phyloP scores from a whole-genome alignment of 2,329 filamentous ascomycete genomes.

The Calonectria naviculata region DNA sequence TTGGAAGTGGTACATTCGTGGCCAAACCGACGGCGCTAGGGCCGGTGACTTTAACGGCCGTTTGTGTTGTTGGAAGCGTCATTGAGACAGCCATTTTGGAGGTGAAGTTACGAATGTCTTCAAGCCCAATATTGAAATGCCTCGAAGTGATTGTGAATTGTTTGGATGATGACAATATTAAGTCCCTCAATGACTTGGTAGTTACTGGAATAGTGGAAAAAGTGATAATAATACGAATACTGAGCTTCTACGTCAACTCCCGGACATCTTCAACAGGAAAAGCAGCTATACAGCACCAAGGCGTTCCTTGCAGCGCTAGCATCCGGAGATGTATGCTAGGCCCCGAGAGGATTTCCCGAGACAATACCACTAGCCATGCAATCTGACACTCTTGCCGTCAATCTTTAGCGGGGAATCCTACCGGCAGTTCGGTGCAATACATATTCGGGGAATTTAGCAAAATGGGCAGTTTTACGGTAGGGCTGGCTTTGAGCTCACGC shows the following conservation, averaged over 20 bases:
- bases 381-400: background rate
- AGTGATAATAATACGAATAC: background rate
- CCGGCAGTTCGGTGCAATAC: background rate
- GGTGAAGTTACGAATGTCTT: background rate
- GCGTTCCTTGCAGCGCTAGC: no score
- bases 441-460: background rate
- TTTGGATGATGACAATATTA: background rate
- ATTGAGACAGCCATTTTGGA: slow-evolving; percentile 9
- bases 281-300: background rate
- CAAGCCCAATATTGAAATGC: background rate
- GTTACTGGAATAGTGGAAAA: background rate
- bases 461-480: background rate
- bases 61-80: slow-evolving; percentile 13
- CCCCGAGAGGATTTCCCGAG: slow-evolving; percentile 19
- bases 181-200: background rate
- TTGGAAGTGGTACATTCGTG: slow-evolving; percentile 2
- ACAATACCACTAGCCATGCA: background rate
- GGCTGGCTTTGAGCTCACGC: slow-evolving; percentile 2
- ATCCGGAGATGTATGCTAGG: background rate
- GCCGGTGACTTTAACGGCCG: slow-evolving; percentile 19
- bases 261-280: background rate
- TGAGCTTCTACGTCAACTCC: background rate
- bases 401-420: slow-evolving; percentile 11
- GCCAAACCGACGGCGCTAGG: slow-evolving; percentile 1
- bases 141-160: background rate